Percentiles rank a stretch among this genome's conserved stretches.
These are phyloP conservation scores for Dryas alaskensis DNA, from an alignment of 306 rosid species.

Conservation along the genomic window DNA sequence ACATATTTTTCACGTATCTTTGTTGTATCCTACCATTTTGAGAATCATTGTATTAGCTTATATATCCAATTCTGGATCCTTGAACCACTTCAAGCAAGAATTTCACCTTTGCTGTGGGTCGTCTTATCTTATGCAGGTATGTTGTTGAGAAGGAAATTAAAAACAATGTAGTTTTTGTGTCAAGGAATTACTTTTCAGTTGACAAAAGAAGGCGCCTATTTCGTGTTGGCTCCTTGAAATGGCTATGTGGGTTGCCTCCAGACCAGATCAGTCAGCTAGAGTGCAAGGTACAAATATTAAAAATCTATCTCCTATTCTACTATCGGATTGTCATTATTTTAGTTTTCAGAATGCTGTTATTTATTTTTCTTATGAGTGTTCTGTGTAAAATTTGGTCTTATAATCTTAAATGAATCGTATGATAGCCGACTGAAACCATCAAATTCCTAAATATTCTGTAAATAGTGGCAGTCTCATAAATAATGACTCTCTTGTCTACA, in stretches of 20 bases:
- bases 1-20: not conserved
- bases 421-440: too few species aligned
- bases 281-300: conserved; percentile 64
- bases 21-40: not conserved
- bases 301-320: conserved; percentile 10
- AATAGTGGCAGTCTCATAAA: not conserved
- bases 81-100: not conserved
- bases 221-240: conserved; percentile 81
- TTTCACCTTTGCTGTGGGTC: not conserved
- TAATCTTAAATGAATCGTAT: too few species aligned
- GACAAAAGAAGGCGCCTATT: conserved; percentile 85
- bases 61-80: not conserved
- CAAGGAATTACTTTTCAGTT: conserved; percentile 86
- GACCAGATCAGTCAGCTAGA: conserved; percentile 51
- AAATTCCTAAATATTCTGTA: too few species aligned
- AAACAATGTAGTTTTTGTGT: conserved; percentile 84
- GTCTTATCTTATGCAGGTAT: conserved; percentile 59
- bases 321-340: not conserved
- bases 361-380: not conserved
- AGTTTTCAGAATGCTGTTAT: conserved; percentile 5
- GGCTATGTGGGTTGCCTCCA: conserved; percentile 65
- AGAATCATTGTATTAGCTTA: not conserved
- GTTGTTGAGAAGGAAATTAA: conserved; percentile 87
- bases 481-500: conserved; percentile 1
- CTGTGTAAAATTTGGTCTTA: not conserved